phyloP scores from a whole-genome alignment of 495 filamentous ascomycete genomes.

The Achaetomiella virescens region DNA sequence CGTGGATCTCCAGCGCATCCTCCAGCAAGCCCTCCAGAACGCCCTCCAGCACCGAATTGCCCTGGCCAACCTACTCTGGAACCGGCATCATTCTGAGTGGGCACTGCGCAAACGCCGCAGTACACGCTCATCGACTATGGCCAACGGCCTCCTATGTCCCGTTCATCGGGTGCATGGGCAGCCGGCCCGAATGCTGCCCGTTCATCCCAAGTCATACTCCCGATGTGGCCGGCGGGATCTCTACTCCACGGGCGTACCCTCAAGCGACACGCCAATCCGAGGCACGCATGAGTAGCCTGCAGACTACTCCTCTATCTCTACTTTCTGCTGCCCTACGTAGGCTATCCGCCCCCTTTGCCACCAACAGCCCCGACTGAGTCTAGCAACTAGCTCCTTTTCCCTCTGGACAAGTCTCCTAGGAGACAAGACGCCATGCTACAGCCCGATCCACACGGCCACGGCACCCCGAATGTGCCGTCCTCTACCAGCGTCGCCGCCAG shows the following conservation, averaged over 20 bases:
- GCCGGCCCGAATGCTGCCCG: constrained; percentile 20
- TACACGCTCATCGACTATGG: constrained; percentile 18
- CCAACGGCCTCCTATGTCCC: constrained; percentile 14
- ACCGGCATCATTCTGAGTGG: constrained; percentile 3
- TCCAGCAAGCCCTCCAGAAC: too few species aligned
- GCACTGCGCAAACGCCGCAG: constrained; percentile 15
- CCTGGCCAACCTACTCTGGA: background rate
- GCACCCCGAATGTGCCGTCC: constrained; percentile 1
- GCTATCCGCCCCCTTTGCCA: background rate
- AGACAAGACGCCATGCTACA: constrained; percentile 21
- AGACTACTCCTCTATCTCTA: constrained; percentile 18
- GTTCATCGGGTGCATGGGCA: constrained; percentile 21
- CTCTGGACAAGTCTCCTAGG: constrained; percentile 20
- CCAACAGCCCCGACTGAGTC: background rate
- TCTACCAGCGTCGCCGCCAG: background rate
- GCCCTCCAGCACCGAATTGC: background rate
- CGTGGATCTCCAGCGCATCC: too few species aligned
- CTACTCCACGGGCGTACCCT: background rate
- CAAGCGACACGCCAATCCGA: constrained; percentile 6
- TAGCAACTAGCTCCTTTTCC: constrained; percentile 12
- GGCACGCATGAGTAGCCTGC: constrained; percentile 2
- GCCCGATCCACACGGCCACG: background rate
- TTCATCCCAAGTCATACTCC: constrained; percentile 7
- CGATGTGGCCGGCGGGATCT: background rate
- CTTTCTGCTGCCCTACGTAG: constrained; percentile 24